Base-by-base conservation (phyloP, 2,329 filamentous ascomycete genomes). In the Truncatella angustata region DNA sequence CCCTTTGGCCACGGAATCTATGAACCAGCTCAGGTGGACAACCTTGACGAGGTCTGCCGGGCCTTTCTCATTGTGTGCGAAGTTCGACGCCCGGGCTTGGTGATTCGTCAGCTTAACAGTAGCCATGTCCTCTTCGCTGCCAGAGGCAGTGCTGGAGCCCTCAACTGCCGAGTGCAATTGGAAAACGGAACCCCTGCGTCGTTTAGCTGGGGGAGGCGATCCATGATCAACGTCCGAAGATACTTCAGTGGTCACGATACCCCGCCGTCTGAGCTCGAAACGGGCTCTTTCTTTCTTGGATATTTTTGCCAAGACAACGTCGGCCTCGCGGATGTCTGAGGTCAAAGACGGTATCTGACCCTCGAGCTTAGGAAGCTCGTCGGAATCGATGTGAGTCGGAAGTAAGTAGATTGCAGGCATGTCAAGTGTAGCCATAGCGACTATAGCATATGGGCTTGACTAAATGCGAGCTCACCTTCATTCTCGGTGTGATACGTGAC, bases 391-490 rank as follows among this genome's bases (percentile, higher is more conserved):
- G 63, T 91, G 88, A 4, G 86, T 84, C 1, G 85, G 73, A 0
- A 96, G 78, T 12, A 97, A 75, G 60, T 85, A 94, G 21, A 94
- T 85, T 4, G 81, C 75, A 10, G 90, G 89, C 32, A 82, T 72
- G 3, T 63, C 48, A 23, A 73, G 67, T 36, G 43, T 11, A 44
- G 54, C 47, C 62, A 70, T 69, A 36, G 11, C 9, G 12, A 9
- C n/a, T n/a, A n/a, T n/a, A n/a, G n/a, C n/a, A n/a, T n/a, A n/a
- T n/a, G n/a, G n/a, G n/a, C n/a, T n/a, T n/a, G n/a, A n/a, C n/a
- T n/a, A n/a, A n/a, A n/a, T n/a, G n/a, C n/a, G n/a, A n/a, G n/a
- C n/a, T n/a, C n/a, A n/a, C n/a, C n/a, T n/a, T n/a, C n/a, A n/a
- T n/a, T n/a, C n/a, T n/a, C n/a, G n/a, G n/a, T n/a, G n/a, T n/a